Base-by-base conservation (phyloP, 371 early-diverging fungal genomes). In the Chytridiales sp. region DNA sequence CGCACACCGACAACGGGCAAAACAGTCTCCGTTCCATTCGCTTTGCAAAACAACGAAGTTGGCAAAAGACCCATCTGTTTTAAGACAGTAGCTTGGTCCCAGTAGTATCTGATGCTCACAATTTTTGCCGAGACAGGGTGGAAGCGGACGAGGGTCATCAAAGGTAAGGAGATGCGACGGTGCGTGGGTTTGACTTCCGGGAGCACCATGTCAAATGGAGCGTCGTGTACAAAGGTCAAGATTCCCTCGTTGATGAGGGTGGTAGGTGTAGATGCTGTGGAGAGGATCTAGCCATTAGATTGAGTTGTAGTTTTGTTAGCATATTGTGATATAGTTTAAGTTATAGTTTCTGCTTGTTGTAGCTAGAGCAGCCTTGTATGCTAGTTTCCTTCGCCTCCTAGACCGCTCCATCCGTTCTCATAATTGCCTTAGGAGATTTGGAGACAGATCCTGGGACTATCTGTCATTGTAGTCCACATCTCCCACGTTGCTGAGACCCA, bases 61-160 rank as follows among this genome's bases (percentile, higher is more conserved):
- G 80, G 80, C 36, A 80, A 65, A 30, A 80, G 54, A 9, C 68
- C 62, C 46, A 71, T 61, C 61, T 80, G 80, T 4, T 63, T 34
- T 43, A 80, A 60, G 15, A 80, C 73, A 19, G 75, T 50, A 1
- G 73, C 80, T 52, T 78, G 80, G 69, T 79, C 80, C 76, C 76
- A 79, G 72, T 77, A 74, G 31, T 66, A 47, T 24, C 65, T 64
- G 36, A 66, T 46, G 41, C 56, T 40, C 3, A 34, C 42, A 32
- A 78, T 73, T 43, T 61, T 52, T 22, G 40, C 67, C 21, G 47
- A 27, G n/a, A n/a, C n/a, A 6, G 19, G 54, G 51, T 67, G 49
- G 41, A 75, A 60, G 55, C 36, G 29, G 32, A 62, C 66, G 50
- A 76, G 48, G 17, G 73, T 54, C 17, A 74, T 76, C 60, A 74